Evolutionary conservation across 2,329 filamentous ascomycete genomes (phyloP).

Genomic region (Talaromyces sp.): DNA sequence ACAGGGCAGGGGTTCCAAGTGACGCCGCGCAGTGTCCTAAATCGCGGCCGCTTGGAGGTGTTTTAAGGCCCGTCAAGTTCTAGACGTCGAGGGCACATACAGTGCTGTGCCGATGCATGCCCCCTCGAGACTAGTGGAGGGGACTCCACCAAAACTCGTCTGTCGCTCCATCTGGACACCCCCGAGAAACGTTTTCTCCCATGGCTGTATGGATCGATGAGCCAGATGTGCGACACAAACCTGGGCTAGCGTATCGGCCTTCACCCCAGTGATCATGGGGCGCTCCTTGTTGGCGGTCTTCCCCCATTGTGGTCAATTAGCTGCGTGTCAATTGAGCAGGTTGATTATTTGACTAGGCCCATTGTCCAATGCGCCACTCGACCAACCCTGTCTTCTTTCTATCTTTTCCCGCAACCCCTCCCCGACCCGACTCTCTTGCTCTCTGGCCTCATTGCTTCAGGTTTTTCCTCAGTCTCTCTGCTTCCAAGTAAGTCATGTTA

Average conservation of each 20-base stretch:
- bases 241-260: neutral
- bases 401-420: conserved; percentile 12
- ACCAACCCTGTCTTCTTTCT: conserved; percentile 3
- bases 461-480: neutral
- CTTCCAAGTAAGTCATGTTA: neutral
- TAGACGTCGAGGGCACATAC: neutral
- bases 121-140: conserved; percentile 1
- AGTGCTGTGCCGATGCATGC: neutral
- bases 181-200: neutral
- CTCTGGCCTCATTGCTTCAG: neutral
- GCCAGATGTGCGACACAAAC: neutral
- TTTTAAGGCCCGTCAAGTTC: conserved; percentile 2
- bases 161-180: neutral
- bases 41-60: neutral
- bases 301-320: neutral
- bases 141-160: neutral
- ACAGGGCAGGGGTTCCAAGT: neutral
- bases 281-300: neutral
- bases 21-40: neutral
- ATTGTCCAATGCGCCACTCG: neutral
- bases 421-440: neutral
- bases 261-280: neutral
- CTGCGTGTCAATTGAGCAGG: neutral
- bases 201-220: neutral
- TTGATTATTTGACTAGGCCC: neutral